Conservation (phyloP, 2,329 filamentous ascomycete species). For the Cladosporium sp. region DNA sequence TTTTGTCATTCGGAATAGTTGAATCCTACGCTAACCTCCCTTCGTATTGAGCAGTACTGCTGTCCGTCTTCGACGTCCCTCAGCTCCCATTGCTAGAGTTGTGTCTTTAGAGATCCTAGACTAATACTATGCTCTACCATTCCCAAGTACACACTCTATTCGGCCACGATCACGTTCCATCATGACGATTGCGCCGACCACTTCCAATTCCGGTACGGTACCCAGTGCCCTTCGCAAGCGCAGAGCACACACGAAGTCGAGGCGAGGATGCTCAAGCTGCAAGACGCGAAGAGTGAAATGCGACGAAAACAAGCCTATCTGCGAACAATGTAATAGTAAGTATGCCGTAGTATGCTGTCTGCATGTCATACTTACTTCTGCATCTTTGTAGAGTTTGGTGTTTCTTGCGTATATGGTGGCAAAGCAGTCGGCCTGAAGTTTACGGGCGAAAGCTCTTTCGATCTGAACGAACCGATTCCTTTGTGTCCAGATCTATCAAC, state of each 20-base stretch:
- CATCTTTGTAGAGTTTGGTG: conserved; percentile 39
- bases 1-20: not conserved
- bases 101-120: not conserved
- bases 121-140: not conserved
- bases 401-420: conserved; percentile 51
- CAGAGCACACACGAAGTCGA: conserved; percentile 53
- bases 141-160: not conserved
- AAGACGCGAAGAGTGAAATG: conserved; percentile 59
- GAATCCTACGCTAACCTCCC: conserved; percentile 12
- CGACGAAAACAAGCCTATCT: conserved; percentile 54
- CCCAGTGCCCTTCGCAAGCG: conserved; percentile 22
- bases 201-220: not conserved
- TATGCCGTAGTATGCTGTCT: too few relatives aligned
- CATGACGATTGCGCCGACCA: not conserved
- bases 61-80: not conserved
- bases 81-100: not conserved
- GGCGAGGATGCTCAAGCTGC: conserved; percentile 57
- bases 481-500: not conserved
- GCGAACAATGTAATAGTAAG: conserved; percentile 45
- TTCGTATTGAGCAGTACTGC: not conserved
- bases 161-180: not conserved
- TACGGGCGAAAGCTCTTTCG: conserved; percentile 28
- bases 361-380: not conserved
- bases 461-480: not conserved
- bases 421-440: conserved; percentile 25